Evolutionary conservation across 1,139 yeast genomes (phyloP), one percentile per base, ranked within the genome.

Genomic region (Candida glucosophila): DNA sequence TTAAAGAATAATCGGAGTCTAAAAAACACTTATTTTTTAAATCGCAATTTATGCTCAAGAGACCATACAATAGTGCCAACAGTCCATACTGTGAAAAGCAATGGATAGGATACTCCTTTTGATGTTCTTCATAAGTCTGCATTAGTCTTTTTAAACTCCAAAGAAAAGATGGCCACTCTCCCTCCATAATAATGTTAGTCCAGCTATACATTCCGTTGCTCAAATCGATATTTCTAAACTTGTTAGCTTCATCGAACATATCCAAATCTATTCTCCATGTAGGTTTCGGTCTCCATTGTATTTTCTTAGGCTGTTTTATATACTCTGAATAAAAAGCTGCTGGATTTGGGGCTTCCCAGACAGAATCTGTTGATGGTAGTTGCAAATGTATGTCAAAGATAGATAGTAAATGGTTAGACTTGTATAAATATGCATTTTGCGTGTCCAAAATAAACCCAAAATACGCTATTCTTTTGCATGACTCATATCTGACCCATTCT

Each of bases 1-100:
- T 47, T 2, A 56, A 41, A 5, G 52, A 45, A 19, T 55, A 22
- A n/a, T 30, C 32, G 13, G 27, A 20, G 18, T 29, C 32, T 13
- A 29, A 20, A 15, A 29, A 21, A 8, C 30, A 20, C 14, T 22
- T 19, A 10, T 23, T 12, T 15, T 27, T 54, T 36, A 59, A 36
- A 24, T 58, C 61, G 44, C 52, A 49, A n/a, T 58, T 45, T 14
- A 62, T 39, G 21, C 57, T 50, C 20, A 61, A 35, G 12, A 59
- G 35, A 2, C 67, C 67, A 37, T 60, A 64, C 3, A 62, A 39
- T 15, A 61, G 39, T 17, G 60, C 50, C 18, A 43, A 45, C 25
- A 68, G 36, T 6, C 63, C 51, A 32, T 53, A 62, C 25, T 52
- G 59, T 1, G 67, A 55, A 28, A 54, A 59, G 24, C 62, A 56